phyloP scores from a whole-genome alignment of 768 basidiomycete species.

The Glaciozyma martinii region DNA sequence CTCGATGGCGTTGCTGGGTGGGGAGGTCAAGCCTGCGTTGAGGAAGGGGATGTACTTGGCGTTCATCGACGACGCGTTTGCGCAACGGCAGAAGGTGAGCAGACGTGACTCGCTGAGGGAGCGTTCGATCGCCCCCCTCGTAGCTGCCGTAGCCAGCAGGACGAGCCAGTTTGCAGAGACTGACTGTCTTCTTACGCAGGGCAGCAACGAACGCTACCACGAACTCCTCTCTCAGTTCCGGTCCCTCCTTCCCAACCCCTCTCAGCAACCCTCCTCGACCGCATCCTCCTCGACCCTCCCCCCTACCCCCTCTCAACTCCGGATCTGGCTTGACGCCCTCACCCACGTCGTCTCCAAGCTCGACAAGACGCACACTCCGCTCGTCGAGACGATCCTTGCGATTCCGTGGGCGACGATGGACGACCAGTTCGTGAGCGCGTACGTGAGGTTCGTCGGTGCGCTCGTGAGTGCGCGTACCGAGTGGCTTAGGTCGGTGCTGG shows the following conservation, averaged over 20 bases:
- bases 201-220: slow-evolving; percentile 65
- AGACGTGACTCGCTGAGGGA: neutral
- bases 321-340: slow-evolving; percentile 73
- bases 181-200: slow-evolving; percentile 46
- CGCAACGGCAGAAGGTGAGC: slow-evolving; percentile 60
- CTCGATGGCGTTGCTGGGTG: neutral
- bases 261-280: slow-evolving; percentile 24
- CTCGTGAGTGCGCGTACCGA: slow-evolving; percentile 84
- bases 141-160: neutral
- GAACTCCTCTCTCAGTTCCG: slow-evolving; percentile 78
- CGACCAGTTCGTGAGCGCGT: slow-evolving; percentile 76
- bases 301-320: slow-evolving; percentile 46
- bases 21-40: neutral
- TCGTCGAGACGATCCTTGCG: slow-evolving; percentile 76
- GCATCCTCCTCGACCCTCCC: slow-evolving; percentile 40
- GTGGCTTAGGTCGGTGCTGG: slow-evolving; percentile 74
- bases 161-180: neutral
- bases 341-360: slow-evolving; percentile 87
- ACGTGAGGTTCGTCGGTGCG: slow-evolving; percentile 81
- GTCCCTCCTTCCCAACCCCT: slow-evolving; percentile 17
- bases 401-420: slow-evolving; percentile 85
- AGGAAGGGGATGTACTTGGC: slow-evolving; percentile 64
- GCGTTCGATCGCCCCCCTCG: neutral
- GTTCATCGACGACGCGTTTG: slow-evolving; percentile 70
- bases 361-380: slow-evolving; percentile 63